These are phyloP conservation scores for Trichoderma breve DNA, from an alignment of 2,329 filamentous ascomycete genomes.

Conservation along the genomic window DNA sequence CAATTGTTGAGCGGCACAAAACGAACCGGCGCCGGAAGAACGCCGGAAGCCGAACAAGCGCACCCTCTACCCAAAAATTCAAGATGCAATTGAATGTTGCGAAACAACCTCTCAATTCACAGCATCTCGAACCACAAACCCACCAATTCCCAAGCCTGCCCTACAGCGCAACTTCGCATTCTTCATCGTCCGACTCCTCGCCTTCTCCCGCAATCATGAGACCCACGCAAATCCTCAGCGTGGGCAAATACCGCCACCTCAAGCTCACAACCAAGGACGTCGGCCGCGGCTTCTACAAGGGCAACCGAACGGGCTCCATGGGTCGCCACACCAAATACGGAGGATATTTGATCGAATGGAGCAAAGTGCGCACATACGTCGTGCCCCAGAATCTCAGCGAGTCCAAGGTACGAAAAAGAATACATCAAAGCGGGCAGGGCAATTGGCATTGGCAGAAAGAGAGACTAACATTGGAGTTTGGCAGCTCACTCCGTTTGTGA, in stretches of 20 bases:
- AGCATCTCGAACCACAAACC: background rate
- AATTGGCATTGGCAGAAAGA: background rate
- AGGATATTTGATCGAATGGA: slow-evolving; percentile 79
- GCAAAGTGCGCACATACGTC: slow-evolving; percentile 87
- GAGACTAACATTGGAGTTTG: background rate
- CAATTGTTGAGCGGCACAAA: background rate
- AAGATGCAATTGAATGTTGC: slow-evolving; percentile 8
- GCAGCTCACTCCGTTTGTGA: slow-evolving; percentile 79
- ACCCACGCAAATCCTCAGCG: slow-evolving; percentile 64
- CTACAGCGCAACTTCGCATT: background rate
- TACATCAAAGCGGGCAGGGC: background rate
- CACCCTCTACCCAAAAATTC: slow-evolving; percentile 22
- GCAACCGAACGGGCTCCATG: slow-evolving; percentile 84
- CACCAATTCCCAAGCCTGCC: background rate
- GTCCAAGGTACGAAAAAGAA: slow-evolving; percentile 62
- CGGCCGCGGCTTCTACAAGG: slow-evolving; percentile 95
- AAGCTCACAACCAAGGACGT: slow-evolving; percentile 89
- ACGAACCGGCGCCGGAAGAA: slow-evolving; percentile 35
- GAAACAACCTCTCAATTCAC: background rate
- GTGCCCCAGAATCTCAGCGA: slow-evolving; percentile 67
- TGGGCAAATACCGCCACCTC: slow-evolving; percentile 69
- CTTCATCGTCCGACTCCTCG: background rate
- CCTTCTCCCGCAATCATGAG: slow-evolving; percentile 50
- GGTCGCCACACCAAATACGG: slow-evolving; percentile 81
- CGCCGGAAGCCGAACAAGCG: slow-evolving; percentile 23